Evolutionary conservation across 495 filamentous ascomycete genomes (phyloP), one percentile per base, ranked within the genome.

Genomic region (Annulohypoxylon moriforme): DNA sequence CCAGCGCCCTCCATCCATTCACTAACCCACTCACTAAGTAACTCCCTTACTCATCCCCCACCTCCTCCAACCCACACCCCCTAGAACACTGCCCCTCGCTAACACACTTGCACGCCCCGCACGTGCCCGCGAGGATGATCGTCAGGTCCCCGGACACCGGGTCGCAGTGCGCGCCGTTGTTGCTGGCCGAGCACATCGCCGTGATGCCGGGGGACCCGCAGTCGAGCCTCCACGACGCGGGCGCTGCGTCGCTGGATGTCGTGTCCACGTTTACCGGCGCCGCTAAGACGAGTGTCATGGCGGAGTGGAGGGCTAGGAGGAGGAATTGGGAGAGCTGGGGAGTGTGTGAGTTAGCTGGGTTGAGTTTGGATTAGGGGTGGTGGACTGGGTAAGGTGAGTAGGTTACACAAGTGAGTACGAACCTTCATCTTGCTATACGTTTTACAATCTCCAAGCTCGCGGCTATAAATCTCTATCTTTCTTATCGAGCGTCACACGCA

Each of bases 91-190:
- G 60, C 31, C 68, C 72, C 8, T 16, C 60, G 22, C 42, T 67
- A 7, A 73, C 49, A 4, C 73, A 75, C 50, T 38, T 52, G 31
- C 73, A 75, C 7, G 59, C 73, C 4, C 44, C 29, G 60, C 70
- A 73, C 38, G 70, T 75, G 27, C 73, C 73, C 5, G 61, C 69
- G 6, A 75, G 65, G 34, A 69, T 75, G 34, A 75, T 75, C 2
- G 73, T 75, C 24, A 75, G 18, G 16, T 64, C 57, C 11, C 73
- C 73, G 0, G 73, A 73, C 22, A 75, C 67, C 9, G 73, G 73
- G 58, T 75, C 73, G 58, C 70, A 75, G 63, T 73, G 73, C 10
- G 73, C 73, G 36, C 73, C 73, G 52, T 69, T 75, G 61, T 75
- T 75, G 49, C 47, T 63, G 0, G 70, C 69, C 62, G 66, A 70